A percentile compares a stretch with the other conserved stretches of the same genome.
phyloP scores from a whole-genome alignment of 192 early-diverging fungal species.

The Coemansia interrupta region DNA sequence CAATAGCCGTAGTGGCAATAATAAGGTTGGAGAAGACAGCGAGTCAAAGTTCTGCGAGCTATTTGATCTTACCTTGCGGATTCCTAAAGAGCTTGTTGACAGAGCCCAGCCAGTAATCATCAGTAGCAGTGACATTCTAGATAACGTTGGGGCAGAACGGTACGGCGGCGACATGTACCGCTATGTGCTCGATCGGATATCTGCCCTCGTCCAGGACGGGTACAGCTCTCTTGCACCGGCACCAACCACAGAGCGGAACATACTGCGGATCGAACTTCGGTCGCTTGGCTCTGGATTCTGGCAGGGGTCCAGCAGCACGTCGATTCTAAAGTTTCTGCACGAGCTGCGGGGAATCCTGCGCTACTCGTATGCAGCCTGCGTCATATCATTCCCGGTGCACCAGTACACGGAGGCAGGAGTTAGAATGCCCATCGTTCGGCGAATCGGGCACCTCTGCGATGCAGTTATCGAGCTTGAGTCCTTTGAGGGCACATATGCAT shows the following conservation, averaged over 20 bases:
- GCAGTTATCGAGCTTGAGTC: conserved; percentile 88
- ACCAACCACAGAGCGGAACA: conserved; percentile 53
- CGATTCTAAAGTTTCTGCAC: conserved; percentile 67
- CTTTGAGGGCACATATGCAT: conserved; percentile 69
- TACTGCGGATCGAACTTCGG: conserved; percentile 77
- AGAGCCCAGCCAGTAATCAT: conserved; percentile 54
- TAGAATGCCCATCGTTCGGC: conserved; percentile 56
- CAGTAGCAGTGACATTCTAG: conserved; percentile 29
- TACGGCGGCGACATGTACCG: conserved; percentile 34
- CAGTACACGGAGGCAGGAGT: conserved; percentile 58
- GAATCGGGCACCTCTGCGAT: conserved; percentile 78
- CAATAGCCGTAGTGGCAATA: background rate
- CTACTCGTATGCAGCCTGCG: conserved; percentile 67
- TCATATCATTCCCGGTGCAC: conserved; percentile 80
- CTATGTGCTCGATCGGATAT: conserved; percentile 51
- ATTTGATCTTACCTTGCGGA: conserved; percentile 83
- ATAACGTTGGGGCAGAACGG: conserved; percentile 7
- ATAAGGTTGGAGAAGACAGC: background rate
- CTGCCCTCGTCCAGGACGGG: conserved; percentile 59
- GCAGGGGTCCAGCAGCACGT: conserved; percentile 58
- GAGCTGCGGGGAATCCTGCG: conserved; percentile 73
- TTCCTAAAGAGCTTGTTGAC: conserved; percentile 59
- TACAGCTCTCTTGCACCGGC: conserved; percentile 58
- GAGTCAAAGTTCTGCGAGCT: conserved; percentile 68
- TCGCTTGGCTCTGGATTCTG: conserved; percentile 80